Conservation (phyloP, 257 asterid genomes). For the Verbena officinalis region DNA sequence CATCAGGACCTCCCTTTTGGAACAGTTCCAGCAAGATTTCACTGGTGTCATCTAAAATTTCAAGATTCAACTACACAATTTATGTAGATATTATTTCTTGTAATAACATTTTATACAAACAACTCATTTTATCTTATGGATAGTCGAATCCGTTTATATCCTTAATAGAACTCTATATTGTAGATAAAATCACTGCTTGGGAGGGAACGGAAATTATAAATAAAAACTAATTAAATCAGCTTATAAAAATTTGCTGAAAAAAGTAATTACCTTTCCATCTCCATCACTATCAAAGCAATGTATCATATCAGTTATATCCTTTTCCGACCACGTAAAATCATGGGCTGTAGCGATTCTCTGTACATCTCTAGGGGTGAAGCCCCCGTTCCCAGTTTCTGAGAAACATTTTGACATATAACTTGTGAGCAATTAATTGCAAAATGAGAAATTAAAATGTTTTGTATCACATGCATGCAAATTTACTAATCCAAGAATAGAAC, state of each 20-base stretch:
- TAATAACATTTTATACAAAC: background rate
- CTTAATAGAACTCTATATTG: background rate
- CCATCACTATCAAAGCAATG: slow-evolving; percentile 67
- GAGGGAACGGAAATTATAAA: background rate
- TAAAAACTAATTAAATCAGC: background rate
- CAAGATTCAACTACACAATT: background rate
- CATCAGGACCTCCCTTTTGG: no score
- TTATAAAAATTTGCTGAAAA: background rate
- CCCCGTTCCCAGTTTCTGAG: slow-evolving; percentile 79
- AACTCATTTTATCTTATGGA: background rate
- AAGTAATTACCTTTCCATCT: slow-evolving; percentile 72
- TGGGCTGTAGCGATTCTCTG: slow-evolving; percentile 67
- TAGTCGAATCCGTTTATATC: background rate
- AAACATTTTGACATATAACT: slow-evolving; percentile 19
- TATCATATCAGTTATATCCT: slow-evolving; percentile 80
- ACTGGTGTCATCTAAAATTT: background rate
- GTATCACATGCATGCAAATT: background rate
- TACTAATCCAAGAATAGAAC: background rate
- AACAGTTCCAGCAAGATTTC: no score
- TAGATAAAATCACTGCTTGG: background rate
- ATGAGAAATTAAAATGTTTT: no score
- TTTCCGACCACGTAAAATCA: slow-evolving; percentile 89
- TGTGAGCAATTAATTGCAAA: slow-evolving; percentile 14
- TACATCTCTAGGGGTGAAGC: slow-evolving; percentile 61
- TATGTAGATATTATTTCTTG: background rate